Conservation (phyloP, 345 rosid genomes). For the Theobroma cacao region DNA sequence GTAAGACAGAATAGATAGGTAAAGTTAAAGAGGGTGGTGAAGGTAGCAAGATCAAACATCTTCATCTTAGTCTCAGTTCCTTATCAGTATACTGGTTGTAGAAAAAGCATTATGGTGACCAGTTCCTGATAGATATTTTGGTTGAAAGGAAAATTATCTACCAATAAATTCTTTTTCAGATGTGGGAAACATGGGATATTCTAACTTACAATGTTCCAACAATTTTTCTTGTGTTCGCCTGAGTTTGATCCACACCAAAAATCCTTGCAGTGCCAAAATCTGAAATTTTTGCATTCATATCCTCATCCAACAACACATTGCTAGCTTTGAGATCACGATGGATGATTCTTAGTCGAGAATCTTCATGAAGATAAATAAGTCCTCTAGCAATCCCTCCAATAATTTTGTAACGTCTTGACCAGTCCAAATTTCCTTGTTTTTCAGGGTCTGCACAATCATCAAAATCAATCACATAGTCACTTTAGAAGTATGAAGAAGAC, state of each 20-base stretch:
- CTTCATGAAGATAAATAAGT: conserved; percentile 20
- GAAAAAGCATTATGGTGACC: too few relatives aligned
- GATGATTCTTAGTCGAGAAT: conserved; percentile 40
- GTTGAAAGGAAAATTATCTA: too few relatives aligned
- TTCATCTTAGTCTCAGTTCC: too few relatives aligned
- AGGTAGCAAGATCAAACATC: too few relatives aligned
- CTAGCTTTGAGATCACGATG: conserved; percentile 51
- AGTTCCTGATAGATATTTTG: too few relatives aligned
- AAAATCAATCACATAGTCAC: neutral
- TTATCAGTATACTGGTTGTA: too few relatives aligned
- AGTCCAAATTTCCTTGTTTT: conserved; percentile 27
- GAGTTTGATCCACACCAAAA: conserved; percentile 24
- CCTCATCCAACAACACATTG: conserved; percentile 42
- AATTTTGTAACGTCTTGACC: conserved; percentile 33
- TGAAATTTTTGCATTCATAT: conserved; percentile 44
- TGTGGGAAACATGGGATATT: neutral
- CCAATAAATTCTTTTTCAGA: too few relatives aligned
- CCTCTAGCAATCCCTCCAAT: conserved; percentile 34
- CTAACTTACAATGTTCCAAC: conserved; percentile 45
- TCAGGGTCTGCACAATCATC: conserved; percentile 15
- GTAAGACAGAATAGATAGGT: too few relatives aligned
- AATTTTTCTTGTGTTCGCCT: conserved; percentile 31
- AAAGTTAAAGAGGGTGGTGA: too few relatives aligned
- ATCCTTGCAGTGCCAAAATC: conserved; percentile 51
- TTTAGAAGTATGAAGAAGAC: neutral